phyloP scores from a whole-genome alignment of 768 basidiomycete genomes.

The Obba rivulosa region DNA sequence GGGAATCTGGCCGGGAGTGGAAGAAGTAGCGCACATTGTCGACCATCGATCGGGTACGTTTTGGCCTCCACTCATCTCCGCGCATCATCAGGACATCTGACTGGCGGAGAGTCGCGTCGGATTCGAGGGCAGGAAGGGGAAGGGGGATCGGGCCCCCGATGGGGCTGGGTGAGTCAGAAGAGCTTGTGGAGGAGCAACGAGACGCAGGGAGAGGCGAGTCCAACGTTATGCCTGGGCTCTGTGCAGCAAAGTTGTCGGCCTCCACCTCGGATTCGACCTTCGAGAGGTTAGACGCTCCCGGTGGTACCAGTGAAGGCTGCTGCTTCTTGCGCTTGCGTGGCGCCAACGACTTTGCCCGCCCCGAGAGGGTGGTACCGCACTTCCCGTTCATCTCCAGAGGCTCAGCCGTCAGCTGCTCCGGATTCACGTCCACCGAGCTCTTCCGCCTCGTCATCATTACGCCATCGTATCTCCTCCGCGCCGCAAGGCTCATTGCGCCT shows the following conservation, averaged over 20 bases:
- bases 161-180: constrained; percentile 21
- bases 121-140: constrained; percentile 12
- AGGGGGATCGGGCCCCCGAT: constrained; percentile 17
- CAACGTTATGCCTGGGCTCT: constrained; percentile 11
- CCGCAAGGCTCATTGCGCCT: constrained; percentile 47
- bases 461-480: constrained; percentile 59
- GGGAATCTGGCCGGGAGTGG: constrained; percentile 39
- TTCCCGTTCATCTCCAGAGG: constrained; percentile 2
- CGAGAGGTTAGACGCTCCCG: constrained; percentile 1
- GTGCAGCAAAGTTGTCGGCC: constrained; percentile 1
- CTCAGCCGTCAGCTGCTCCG: constrained; percentile 1
- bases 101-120: constrained; percentile 16
- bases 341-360: constrained; percentile 10
- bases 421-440: constrained; percentile 34
- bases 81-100: constrained; percentile 23
- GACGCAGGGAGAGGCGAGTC: constrained; percentile 20
- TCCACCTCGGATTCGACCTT: constrained; percentile 7
- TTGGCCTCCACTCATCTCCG: constrained; percentile 27
- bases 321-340: constrained; percentile 11
- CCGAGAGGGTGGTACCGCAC: constrained; percentile 2
- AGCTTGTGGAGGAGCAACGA: constrained; percentile 19
- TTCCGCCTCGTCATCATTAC: constrained; percentile 59
- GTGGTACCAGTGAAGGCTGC: constrained; percentile 12
- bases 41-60: constrained; percentile 49
- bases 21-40: constrained; percentile 62